Base-by-base conservation (phyloP, 176 grass and related monocot genomes). In the Pontederia paniculata region DNA sequence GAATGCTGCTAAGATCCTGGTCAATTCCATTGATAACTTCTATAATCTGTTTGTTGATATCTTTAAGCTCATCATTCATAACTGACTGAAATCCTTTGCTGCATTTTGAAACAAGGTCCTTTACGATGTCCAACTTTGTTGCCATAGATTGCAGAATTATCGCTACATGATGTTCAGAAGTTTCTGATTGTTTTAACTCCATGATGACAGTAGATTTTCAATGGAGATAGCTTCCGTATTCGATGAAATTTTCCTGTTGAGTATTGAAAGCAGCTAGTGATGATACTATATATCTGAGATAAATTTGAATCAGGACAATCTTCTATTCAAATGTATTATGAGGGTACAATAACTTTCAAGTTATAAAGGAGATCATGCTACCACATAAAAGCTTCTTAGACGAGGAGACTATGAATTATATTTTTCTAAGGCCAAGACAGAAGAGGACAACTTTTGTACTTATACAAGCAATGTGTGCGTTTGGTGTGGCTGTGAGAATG, bases 51-150 rank as follows among this genome's bases (percentile, higher is more conserved):
- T 77, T 60, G 0, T 79, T 77, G 43, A 88, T 75, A 60, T 52
- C 48, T 61, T 78, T 70, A 22, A 91, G 60, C 54, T 82, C 78
- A 10, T 91, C 73, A 1, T 88, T 78, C 22, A 64, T 75, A 63
- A 77, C 68, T 21, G 66, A 63, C 64, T 73, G 77, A 0, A 66
- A 80, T 21, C 68, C 25, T 1, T 41, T 73, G 1, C 53, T 67
- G 72, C 83, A 98, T 58, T 73, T 79, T 0, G 57, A 45, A 9
- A 88, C 10, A 0, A 91, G 70, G 44, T 91, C 83, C 66, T 91
- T 98, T 37, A 86, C 93, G 0, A 81, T 67, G 21, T 88, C 79
- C 2, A 91, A 77, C 20, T 88, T 98, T 0, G 74, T 67, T n/a
- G 80, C 72, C 2, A 98, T 42, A 47, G 85, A 91, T 23, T 91